Conservation (phyloP, 106 monocot species). For the Cymbidium sinense region DNA sequence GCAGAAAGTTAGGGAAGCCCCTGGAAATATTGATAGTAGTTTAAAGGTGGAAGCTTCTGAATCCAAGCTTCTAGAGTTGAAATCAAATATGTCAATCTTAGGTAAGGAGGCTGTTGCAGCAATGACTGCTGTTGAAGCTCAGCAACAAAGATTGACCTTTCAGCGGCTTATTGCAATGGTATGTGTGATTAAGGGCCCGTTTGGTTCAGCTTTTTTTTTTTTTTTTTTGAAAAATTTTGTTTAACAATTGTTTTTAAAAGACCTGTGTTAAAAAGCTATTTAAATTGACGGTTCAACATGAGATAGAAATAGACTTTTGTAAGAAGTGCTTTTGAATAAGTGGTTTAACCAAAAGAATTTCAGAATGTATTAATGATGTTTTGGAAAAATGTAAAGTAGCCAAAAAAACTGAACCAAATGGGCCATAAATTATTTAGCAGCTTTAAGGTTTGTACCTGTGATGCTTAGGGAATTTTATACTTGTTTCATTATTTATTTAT, state of each 20-base stretch:
- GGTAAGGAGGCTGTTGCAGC: slow-evolving; percentile 90
- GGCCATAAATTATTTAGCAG: not conserved
- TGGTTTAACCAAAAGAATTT: no score
- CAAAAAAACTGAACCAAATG: no score
- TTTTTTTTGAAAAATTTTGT: no score
- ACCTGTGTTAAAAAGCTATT: no score
- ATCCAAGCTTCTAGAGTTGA: slow-evolving; percentile 74
- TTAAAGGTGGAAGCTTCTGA: slow-evolving; percentile 84
- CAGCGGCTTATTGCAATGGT: slow-evolving; percentile 92
- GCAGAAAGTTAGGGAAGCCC: slow-evolving; percentile 62
- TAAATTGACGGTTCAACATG: no score
- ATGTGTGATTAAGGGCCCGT: not conserved
- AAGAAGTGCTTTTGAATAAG: no score
- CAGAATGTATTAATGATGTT: no score
- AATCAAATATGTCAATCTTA: slow-evolving; percentile 68
- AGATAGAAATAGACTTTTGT: no score
- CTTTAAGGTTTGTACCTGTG: not conserved
- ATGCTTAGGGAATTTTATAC: not conserved
- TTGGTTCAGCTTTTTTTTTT: no score
- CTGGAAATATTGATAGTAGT: slow-evolving; percentile 60
- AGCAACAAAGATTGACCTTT: slow-evolving; percentile 87
- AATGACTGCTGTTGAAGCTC: slow-evolving; percentile 85
- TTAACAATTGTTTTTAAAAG: no score
- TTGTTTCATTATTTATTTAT: not conserved
- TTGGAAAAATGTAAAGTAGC: no score